Evolutionary conservation across 78 protist species (phyloP).

Genomic region (Pigoraptor vietnamica): DNA sequence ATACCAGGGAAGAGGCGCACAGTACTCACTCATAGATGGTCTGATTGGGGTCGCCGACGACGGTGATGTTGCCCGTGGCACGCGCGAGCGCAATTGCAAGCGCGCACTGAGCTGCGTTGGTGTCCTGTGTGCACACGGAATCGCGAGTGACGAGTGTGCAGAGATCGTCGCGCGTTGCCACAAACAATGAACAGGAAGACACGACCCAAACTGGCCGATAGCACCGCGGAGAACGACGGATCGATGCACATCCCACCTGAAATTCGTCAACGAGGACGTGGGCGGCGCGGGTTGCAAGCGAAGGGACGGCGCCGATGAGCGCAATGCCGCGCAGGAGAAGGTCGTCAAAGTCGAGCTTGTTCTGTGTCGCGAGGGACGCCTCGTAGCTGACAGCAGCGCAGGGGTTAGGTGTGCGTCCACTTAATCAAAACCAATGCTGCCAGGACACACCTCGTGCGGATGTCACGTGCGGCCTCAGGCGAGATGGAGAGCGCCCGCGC

Average conservation of each 20-base stretch:
- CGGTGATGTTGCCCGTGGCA: not conserved
- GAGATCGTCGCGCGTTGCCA: not conserved
- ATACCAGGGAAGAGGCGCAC: no score
- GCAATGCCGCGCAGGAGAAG: not conserved
- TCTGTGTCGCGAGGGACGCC: not conserved
- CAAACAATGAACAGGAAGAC: not conserved
- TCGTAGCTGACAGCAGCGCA: not conserved
- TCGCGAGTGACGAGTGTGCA: not conserved
- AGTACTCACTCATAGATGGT: not conserved
- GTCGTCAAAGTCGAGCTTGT: constrained; percentile 1
- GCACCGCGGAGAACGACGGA: no score
- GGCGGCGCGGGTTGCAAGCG: not conserved
- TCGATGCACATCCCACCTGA: not conserved
- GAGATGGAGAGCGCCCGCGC: no score
- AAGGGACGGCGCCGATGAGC: not conserved
- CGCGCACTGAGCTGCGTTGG: not conserved
- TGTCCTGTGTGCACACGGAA: not conserved
- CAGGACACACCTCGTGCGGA: no score
- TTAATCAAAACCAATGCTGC: no score
- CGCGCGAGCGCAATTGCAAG: not conserved
- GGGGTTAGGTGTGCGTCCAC: not conserved
- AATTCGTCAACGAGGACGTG: constrained; percentile 7
- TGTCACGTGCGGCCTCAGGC: no score
- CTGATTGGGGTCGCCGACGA: constrained; percentile 17
- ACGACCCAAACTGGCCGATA: no score